Percentiles rank a stretch among this genome's conserved stretches.
These are phyloP conservation scores for Myochromella boudieri DNA, from an alignment of 768 basidiomycete genomes.

Conservation along the genomic window DNA sequence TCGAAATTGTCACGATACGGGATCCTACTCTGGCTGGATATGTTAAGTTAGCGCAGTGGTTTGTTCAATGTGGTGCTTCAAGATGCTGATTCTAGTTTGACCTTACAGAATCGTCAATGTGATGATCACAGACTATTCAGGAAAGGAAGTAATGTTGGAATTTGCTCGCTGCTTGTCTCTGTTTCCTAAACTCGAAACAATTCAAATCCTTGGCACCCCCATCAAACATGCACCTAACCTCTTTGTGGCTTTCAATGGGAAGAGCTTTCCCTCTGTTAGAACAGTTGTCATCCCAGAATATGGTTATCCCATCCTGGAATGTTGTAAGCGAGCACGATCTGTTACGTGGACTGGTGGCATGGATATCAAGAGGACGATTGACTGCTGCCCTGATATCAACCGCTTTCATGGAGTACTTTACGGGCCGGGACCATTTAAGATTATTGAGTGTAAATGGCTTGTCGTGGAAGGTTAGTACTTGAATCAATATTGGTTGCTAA, in stretches of 20 bases:
- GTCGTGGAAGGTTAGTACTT: too few relatives aligned
- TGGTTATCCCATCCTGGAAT: not conserved
- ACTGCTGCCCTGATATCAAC: too few relatives aligned
- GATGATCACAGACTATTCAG: constrained; percentile 14
- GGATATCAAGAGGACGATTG: too few relatives aligned
- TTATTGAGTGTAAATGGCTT: too few relatives aligned
- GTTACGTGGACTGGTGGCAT: too few relatives aligned
- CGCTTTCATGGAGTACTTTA: too few relatives aligned
- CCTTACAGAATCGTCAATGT: constrained; percentile 19
- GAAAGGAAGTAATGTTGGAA: constrained; percentile 18
- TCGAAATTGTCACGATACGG: constrained; percentile 25
- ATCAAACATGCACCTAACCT: not conserved
- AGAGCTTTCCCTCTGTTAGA: not conserved
- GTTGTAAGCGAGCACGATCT: not conserved
- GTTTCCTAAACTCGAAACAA: constrained; percentile 23
- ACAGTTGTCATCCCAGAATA: not conserved
- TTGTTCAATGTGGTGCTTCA: not conserved
- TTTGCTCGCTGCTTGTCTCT: constrained; percentile 21
- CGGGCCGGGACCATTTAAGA: too few relatives aligned
- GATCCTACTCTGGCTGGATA: constrained; percentile 18
- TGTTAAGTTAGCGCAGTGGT: constrained; percentile 14
- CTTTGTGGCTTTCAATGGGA: not conserved
- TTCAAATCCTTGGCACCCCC: constrained; percentile 13
- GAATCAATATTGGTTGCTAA: too few relatives aligned
- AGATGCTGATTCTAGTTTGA: not conserved